Conservation (phyloP, 768 basidiomycete genomes). For the Tricholomella constricta region DNA sequence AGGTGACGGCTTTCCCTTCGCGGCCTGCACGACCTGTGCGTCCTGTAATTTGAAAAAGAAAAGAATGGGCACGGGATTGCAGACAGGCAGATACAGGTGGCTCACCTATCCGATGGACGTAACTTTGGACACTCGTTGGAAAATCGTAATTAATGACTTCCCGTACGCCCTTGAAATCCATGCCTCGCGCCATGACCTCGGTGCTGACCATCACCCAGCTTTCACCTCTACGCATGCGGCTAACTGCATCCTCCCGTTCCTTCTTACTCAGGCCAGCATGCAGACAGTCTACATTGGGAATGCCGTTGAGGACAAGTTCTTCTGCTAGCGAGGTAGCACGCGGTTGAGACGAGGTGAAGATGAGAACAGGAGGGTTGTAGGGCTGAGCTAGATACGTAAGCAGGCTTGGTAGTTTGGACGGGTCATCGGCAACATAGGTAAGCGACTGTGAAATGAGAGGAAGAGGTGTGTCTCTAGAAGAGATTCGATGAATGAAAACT, state of each 20-base stretch:
- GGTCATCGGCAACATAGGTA: constrained; percentile 89
- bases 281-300: constrained; percentile 83
- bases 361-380: constrained; percentile 87
- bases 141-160: constrained; percentile 98
- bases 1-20: constrained; percentile 92
- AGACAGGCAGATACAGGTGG: not conserved
- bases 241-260: constrained; percentile 84
- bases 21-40: constrained; percentile 94
- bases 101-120: constrained; percentile 91
- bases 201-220: constrained; percentile 97
- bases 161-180: constrained; percentile 94
- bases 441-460: constrained; percentile 88
- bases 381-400: constrained; percentile 77
- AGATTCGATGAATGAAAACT: not conserved
- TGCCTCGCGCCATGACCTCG: constrained; percentile 96
- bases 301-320: constrained; percentile 77
- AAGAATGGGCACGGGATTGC: not conserved
- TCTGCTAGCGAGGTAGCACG: constrained; percentile 79
- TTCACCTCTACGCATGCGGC: constrained; percentile 83
- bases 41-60: constrained; percentile 42
- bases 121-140: constrained; percentile 93
- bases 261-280: constrained; percentile 89
- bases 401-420: constrained; percentile 91
- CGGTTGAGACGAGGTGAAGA: constrained; percentile 91
- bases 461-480: constrained; percentile 84